Percentiles rank a stretch among this genome's conserved stretches.
phyloP scores from a whole-genome alignment of 352 stramenopile genomes.

The Nothophytophthora sp. region DNA sequence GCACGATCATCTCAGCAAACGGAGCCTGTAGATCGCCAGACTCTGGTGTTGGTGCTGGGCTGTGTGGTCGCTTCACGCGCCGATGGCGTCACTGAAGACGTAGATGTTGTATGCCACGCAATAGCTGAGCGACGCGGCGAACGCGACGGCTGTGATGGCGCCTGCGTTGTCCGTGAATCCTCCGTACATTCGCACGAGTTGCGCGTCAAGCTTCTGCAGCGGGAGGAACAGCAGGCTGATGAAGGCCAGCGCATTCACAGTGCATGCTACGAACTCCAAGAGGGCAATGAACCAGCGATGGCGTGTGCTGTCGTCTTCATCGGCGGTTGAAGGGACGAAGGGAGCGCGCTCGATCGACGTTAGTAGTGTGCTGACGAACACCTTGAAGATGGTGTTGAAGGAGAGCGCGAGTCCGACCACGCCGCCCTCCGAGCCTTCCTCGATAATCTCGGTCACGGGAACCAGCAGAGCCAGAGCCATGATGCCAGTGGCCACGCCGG shows the following conservation, averaged over 20 bases:
- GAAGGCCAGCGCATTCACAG: slow-evolving; percentile 38
- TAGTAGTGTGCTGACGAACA: slow-evolving; percentile 47
- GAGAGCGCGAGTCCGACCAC: slow-evolving; percentile 53
- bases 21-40: too few relatives aligned
- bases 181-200: slow-evolving; percentile 68
- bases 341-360: slow-evolving; percentile 34
- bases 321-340: slow-evolving; percentile 27
- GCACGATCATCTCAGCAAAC: too few relatives aligned
- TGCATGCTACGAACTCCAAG: slow-evolving; percentile 32
- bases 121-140: slow-evolving; percentile 43
- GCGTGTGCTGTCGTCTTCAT: slow-evolving; percentile 16
- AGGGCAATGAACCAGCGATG: slow-evolving; percentile 32
- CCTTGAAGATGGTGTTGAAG: slow-evolving; percentile 52
- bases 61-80: slow-evolving; percentile 5
- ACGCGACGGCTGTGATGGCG: slow-evolving; percentile 28
- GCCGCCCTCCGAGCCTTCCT: slow-evolving; percentile 57
- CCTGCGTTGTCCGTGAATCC: slow-evolving; percentile 54
- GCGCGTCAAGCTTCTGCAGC: slow-evolving; percentile 58
- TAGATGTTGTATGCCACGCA: slow-evolving; percentile 51
- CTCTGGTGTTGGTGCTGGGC: neutral
- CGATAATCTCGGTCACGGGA: slow-evolving; percentile 60
- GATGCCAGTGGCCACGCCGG: slow-evolving; percentile 27
- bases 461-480: slow-evolving; percentile 40
- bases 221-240: slow-evolving; percentile 40
- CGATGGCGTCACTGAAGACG: slow-evolving; percentile 36